Percentiles rank a stretch among this genome's conserved stretches.
Evolutionary conservation across 495 filamentous ascomycete species (phyloP).

Genomic region (Aspergillus indologenus): DNA sequence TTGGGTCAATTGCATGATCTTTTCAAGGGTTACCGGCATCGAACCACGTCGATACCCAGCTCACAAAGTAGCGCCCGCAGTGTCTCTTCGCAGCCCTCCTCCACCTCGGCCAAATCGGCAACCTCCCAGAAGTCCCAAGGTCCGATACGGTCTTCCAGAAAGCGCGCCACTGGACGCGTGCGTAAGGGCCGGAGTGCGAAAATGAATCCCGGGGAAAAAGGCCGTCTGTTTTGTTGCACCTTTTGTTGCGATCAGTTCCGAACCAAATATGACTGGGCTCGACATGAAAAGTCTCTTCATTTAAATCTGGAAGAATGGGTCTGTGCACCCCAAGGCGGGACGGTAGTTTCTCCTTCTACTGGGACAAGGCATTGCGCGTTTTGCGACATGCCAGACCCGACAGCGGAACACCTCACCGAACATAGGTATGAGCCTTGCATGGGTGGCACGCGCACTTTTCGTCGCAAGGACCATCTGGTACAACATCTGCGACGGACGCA

Average conservation of each 20-base stretch:
- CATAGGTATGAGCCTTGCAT: constrained; percentile 64
- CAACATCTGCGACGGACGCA: constrained; percentile 76
- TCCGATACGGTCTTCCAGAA: not conserved
- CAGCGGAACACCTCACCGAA: constrained; percentile 15
- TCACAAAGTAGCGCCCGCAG: not conserved
- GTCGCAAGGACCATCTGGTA: constrained; percentile 77
- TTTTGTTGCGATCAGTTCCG: constrained; percentile 79
- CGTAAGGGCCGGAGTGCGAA: not conserved
- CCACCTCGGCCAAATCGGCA: not conserved
- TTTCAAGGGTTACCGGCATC: not conserved
- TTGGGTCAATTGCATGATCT: not conserved
- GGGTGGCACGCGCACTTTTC: constrained; percentile 67
- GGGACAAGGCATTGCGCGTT: constrained; percentile 40
- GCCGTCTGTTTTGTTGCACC: constrained; percentile 47
- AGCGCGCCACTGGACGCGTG: not conserved
- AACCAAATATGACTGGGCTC: constrained; percentile 77
- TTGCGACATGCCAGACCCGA: constrained; percentile 22
- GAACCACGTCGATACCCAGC: not conserved
- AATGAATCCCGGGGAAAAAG: not conserved
- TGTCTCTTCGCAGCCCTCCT: not conserved
- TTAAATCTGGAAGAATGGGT: constrained; percentile 73
- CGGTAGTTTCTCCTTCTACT: constrained; percentile 41
- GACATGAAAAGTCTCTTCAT: constrained; percentile 80
- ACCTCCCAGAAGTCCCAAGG: not conserved
- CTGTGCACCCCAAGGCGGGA: constrained; percentile 59